phyloP scores from a whole-genome alignment of 2,329 filamentous ascomycete genomes.

The Xylariomycetidae sp. region DNA sequence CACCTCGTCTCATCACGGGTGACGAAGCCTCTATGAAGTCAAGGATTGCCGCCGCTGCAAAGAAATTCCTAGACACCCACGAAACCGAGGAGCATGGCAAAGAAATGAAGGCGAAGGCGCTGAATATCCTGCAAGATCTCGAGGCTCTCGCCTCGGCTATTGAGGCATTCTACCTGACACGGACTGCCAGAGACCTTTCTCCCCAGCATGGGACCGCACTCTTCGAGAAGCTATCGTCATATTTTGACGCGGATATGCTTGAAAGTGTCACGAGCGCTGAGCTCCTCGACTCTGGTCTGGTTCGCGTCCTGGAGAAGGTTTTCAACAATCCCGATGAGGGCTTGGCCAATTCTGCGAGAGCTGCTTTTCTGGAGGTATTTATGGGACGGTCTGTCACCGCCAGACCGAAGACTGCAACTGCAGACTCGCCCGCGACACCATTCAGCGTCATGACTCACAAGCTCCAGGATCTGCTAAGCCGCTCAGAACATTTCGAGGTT shows the following conservation, averaged over 20 bases:
- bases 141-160: slow-evolving; percentile 69
- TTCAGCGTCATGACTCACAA: slow-evolving; percentile 92
- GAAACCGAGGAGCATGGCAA: slow-evolving; percentile 70
- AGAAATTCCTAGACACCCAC: slow-evolving; percentile 77
- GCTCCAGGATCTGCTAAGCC: slow-evolving; percentile 89
- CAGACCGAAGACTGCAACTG: slow-evolving; percentile 58
- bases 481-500: slow-evolving; percentile 97
- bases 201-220: slow-evolving; percentile 55
- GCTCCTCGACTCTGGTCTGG: slow-evolving; percentile 83
- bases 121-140: slow-evolving; percentile 68
- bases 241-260: slow-evolving; percentile 83
- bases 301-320: slow-evolving; percentile 75
- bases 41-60: slow-evolving; percentile 71
- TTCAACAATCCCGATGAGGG: slow-evolving; percentile 68
- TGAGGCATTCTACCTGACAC: slow-evolving; percentile 62
- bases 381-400: slow-evolving; percentile 72
- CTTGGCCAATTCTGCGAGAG: slow-evolving; percentile 63
- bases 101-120: slow-evolving; percentile 73
- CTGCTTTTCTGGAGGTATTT: slow-evolving; percentile 86
- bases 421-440: slow-evolving; percentile 69
- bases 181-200: slow-evolving; percentile 40
- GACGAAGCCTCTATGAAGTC: slow-evolving; percentile 59
- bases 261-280: slow-evolving; percentile 96
- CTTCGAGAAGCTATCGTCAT: slow-evolving; percentile 71
- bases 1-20: slow-evolving; percentile 42